These are phyloP conservation scores for Mrakia hoshinonis DNA, from an alignment of 768 basidiomycete genomes.

Conservation along the genomic window DNA sequence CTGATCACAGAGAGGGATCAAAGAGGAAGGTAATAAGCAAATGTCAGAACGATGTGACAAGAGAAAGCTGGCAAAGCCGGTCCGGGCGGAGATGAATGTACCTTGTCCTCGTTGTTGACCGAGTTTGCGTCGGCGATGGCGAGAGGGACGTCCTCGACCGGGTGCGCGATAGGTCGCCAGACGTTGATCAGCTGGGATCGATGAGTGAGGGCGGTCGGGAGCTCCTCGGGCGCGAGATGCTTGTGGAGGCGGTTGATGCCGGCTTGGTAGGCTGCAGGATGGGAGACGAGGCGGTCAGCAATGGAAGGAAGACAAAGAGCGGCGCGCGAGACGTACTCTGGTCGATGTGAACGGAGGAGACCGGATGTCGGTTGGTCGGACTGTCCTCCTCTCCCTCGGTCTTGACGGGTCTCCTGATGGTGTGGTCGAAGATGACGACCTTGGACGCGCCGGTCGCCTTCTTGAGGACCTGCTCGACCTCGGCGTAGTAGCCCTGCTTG, in stretches of 20 bases:
- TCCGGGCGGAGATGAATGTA: too few species aligned
- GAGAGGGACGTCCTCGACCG: constrained; percentile 16
- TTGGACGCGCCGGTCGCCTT: not conserved
- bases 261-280: constrained; percentile 4
- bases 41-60: too few species aligned
- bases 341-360: constrained; percentile 19
- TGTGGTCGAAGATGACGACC: constrained; percentile 21
- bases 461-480: constrained; percentile 19
- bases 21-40: not conserved
- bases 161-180: not conserved
- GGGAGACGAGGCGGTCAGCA: not conserved
- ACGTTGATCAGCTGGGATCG: constrained; percentile 18
- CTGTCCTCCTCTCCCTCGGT: constrained; percentile 2
- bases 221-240: not conserved
- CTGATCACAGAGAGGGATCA: not conserved
- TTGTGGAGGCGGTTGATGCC: constrained; percentile 3
- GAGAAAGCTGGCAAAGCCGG: not conserved
- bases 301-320: not conserved
- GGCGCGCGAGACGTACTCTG: not conserved
- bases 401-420: not conserved
- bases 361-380: not conserved
- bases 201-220: not conserved
- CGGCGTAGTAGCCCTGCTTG: constrained; percentile 2
- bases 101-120: constrained; percentile 15
- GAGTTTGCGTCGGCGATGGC: not conserved